Evolutionary conservation across 768 basidiomycete genomes (phyloP), one percentile per base, ranked within the genome.

Genomic region (Exidia glandulosa): DNA sequence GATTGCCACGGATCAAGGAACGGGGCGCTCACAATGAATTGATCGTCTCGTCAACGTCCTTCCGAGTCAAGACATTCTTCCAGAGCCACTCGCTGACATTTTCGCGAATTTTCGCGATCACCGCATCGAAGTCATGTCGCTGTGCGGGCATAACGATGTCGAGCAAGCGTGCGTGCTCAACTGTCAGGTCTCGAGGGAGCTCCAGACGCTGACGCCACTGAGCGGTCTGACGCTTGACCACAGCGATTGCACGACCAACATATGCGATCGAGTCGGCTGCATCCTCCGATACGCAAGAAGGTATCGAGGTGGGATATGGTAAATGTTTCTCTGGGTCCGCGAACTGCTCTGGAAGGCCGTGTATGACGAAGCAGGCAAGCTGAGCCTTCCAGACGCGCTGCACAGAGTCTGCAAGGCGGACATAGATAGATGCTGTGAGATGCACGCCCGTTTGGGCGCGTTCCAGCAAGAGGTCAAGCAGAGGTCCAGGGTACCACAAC

Each of bases 41-140:
- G 23, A 95, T 83, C 0, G 92, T 87, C 27, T 87, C 87, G 63
- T 88, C 85, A 1, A 94, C 86, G 62, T 93, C 90, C 64, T 82
- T 81, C 66, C 80, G 79, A 2, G 91, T 94, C 57, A 96, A 75
- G 36, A 95, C 86, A 66, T 94, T 91, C 27, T 84, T 71, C 94
- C 93, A 96, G 1, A 96, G 76, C 92, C 93, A 96, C 76, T 96
- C 94, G 68, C 91, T 88, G 57, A 94, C 81, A 60, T 87, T 85
- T 1, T 80, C 86, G 60, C 92, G 76, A 36, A 94, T 89, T 61
- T 86, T 82, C 19, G 81, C 74, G 34, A 96, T 82, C 61, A 85
- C 81, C 32, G 77, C 73, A 68, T 90, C 90, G 66, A 96, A 90
- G 16, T 76, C 79, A 62, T 88, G 85, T 62, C 82, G 83, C 64